A percentile compares a stretch with the other conserved stretches of the same genome.
These are phyloP conservation scores for Fusarium camptoceras DNA, from an alignment of 2,329 filamentous ascomycete species.

Conservation along the genomic window DNA sequence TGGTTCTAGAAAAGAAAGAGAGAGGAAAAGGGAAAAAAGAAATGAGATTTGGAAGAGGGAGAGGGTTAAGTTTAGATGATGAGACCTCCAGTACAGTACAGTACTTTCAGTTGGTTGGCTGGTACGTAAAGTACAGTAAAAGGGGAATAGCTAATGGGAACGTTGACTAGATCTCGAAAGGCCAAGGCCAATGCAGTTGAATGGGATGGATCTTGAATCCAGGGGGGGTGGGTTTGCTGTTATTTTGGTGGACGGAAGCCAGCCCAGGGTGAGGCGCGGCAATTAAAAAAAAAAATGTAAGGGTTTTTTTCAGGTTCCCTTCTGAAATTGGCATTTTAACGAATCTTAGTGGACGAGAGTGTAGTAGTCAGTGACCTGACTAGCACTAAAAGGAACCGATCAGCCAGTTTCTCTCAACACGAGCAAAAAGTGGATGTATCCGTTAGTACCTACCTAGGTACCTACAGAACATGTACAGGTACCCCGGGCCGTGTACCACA, in stretches of 20 bases:
- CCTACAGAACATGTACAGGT: constrained; percentile 23
- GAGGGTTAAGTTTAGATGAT: constrained; percentile 28
- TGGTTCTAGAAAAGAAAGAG: constrained; percentile 35
- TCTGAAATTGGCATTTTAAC: constrained; percentile 46
- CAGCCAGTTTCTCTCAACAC: constrained; percentile 32
- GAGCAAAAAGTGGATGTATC: constrained; percentile 27
- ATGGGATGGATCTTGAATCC: constrained; percentile 18
- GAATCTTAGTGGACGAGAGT: constrained; percentile 37
- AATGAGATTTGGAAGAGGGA: background rate
- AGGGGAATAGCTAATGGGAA: constrained; percentile 32
- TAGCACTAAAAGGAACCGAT: constrained; percentile 14
- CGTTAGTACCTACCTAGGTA: too few species aligned
- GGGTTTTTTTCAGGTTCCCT: constrained; percentile 23
- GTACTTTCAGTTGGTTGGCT: constrained; percentile 16
- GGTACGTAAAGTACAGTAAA: constrained; percentile 18
- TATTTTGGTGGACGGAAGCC: constrained; percentile 22
- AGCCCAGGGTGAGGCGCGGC: constrained; percentile 45
- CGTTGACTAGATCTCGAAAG: constrained; percentile 27
- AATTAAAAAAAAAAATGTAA: constrained; percentile 49
- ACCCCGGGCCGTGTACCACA: constrained; percentile 30
- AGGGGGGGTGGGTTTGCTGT: constrained; percentile 33
- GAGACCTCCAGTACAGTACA: background rate
- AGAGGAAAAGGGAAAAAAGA: constrained; percentile 11
- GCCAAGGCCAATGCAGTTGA: background rate
- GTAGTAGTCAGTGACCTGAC: constrained; percentile 1